These are phyloP conservation scores for Sanghuangporus baumii DNA, from an alignment of 1,284 basidiomycete genomes.

Conservation along the genomic window DNA sequence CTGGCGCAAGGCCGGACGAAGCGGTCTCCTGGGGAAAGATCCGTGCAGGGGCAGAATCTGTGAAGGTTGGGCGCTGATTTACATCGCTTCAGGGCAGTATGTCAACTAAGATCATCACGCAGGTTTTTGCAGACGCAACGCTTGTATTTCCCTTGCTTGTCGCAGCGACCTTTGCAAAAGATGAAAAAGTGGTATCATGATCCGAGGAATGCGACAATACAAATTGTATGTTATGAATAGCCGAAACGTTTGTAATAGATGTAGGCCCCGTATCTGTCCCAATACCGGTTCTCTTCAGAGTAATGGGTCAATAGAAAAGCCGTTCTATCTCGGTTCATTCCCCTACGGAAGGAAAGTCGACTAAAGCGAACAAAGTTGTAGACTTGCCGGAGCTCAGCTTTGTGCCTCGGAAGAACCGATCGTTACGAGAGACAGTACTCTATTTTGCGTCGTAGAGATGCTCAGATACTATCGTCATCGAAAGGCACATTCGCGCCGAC, in stretches of 20 bases:
- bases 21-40: constrained; percentile 99
- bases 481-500: constrained; percentile 35
- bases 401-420: constrained; percentile 7
- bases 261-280: constrained; percentile 90
- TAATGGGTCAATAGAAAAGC: constrained; percentile 77
- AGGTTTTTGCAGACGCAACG: constrained; percentile 60
- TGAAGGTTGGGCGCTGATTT: constrained; percentile 60
- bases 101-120: background rate
- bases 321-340: constrained; percentile 51
- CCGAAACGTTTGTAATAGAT: constrained; percentile 24
- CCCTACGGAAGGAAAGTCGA: background rate
- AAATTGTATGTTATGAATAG: constrained; percentile 3
- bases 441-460: background rate
- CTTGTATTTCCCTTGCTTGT: constrained; percentile 72
- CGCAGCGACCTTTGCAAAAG: constrained; percentile 61
- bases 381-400: constrained; percentile 11
- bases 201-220: background rate
- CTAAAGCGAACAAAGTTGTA: constrained; percentile 2
- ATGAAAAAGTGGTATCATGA: constrained; percentile 16
- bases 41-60: constrained; percentile 81
- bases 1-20: constrained; percentile 95
- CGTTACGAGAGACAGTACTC: background rate
- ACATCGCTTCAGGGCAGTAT: background rate
- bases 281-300: constrained; percentile 51
- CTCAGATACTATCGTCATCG: constrained; percentile 11